Base-by-base conservation (phyloP, 805 yeast genomes). In the Candida lessepsii region DNA sequence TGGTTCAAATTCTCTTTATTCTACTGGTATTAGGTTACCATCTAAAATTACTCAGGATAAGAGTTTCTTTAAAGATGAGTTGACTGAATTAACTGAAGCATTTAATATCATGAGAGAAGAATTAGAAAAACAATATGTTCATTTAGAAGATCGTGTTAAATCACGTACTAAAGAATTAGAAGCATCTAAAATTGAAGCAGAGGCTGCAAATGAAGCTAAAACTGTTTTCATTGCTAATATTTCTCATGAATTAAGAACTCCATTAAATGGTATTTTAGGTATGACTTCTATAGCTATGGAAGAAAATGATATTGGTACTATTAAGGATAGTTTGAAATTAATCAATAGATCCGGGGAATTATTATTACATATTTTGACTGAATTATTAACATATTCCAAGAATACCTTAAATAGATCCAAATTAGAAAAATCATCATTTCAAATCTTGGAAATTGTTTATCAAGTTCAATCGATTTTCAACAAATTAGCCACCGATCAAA, bases 211-310 rank as follows among this genome's bases (percentile, higher is more conserved):
- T 60, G 97, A 93, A 51, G 96, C 98, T 2, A 93, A 93, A 56
- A 90, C 98, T 0, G 61, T 58, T 8, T 59, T 58, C 41, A 58
- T 58, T 41, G 63, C 64, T 18, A 58, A 60, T 44, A 58, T 58
- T 16, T 60, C 65, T 4, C 63, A 5, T 60, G 99, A 93, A 65
- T 71, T 93, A 55, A 77, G 98, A 51, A 93, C 98, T 0, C 99
- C 99, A 1, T 69, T 93, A 46, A 93, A 93, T 60, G 99, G 99
- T 57, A 93, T 93, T 29, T 67, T 93, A 40, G 98, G 98, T 47
- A 86, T 91, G 90, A 86, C 97, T 0, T 85, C 95, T 2, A 84
- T 91, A 41, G 90, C 96, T 5, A 80, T 89, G 86, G 93, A 86
- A 15, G 98, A 93, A 57, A 71, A 70, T 20, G 91, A 86, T 49